Conservation (phyloP, 352 stramenopile species). For the Blastocystis sp. region DNA sequence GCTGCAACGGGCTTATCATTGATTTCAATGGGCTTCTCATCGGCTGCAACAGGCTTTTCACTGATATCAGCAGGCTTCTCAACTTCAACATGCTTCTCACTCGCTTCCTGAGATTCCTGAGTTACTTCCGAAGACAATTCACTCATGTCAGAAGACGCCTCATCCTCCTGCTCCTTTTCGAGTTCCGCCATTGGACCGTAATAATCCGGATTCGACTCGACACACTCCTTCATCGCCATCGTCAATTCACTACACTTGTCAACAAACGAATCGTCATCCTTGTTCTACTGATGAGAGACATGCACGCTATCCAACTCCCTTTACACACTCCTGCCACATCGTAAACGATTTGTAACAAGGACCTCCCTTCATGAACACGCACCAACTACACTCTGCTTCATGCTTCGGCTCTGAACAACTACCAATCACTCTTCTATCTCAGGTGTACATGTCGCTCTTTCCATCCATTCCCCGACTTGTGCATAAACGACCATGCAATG, state of each 20-base stretch:
- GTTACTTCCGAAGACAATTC: too few species aligned
- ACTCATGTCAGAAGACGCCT: too few species aligned
- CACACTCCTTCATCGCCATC: slow-evolving; percentile 70
- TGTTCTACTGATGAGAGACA: background rate
- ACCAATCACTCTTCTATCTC: background rate
- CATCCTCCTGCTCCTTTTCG: background rate
- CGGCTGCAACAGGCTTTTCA: background rate
- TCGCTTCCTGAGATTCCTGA: background rate
- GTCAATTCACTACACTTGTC: slow-evolving; percentile 70
- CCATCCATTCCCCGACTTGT: slow-evolving; percentile 50
- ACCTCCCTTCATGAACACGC: slow-evolving; percentile 77
- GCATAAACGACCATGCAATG: slow-evolving; percentile 26
- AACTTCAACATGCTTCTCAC: background rate
- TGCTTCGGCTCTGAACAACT: slow-evolving; percentile 57
- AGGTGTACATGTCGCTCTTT: slow-evolving; percentile 41
- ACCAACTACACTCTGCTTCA: slow-evolving; percentile 75
- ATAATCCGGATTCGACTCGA: slow-evolving; percentile 74
- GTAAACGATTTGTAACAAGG: slow-evolving; percentile 71
- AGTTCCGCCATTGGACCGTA: slow-evolving; percentile 71
- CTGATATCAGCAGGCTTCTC: background rate
- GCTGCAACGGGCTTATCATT: background rate
- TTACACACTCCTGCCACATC: slow-evolving; percentile 71
- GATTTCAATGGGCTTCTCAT: background rate
- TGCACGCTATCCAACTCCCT: slow-evolving; percentile 59
- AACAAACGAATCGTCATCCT: slow-evolving; percentile 67